Evolutionary conservation across 352 stramenopile genomes (phyloP).

Genomic region (Phytophthora agathidicida): DNA sequence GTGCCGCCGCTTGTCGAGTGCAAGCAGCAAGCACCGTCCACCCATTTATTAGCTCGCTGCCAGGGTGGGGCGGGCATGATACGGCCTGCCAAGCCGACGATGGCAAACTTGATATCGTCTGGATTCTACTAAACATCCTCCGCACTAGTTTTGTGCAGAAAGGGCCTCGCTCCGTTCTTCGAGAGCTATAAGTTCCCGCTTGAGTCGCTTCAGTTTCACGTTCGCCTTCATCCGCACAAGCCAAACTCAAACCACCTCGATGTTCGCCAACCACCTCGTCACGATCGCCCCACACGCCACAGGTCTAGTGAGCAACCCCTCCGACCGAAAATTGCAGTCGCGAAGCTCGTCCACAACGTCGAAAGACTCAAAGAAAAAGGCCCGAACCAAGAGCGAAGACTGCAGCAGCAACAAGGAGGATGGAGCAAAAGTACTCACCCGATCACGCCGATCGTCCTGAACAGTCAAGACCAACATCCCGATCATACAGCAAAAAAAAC

Average conservation of each 20-base stretch:
- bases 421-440: not conserved
- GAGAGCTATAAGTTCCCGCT: not conserved
- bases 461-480: not conserved
- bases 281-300: slow-evolving; percentile 34
- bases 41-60: not conserved
- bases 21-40: too few relatives aligned
- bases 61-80: not conserved
- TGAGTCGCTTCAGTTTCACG: slow-evolving; percentile 27
- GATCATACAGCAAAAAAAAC: too few relatives aligned
- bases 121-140: slow-evolving; percentile 2
- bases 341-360: slow-evolving; percentile 7
- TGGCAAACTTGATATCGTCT: not conserved
- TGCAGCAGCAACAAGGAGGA: slow-evolving; percentile 6
- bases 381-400: slow-evolving; percentile 11
- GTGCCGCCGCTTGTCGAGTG: too few relatives aligned
- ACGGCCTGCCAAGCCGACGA: not conserved
- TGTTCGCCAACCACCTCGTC: slow-evolving; percentile 41
- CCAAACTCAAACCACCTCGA: slow-evolving; percentile 1
- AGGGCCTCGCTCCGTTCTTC: not conserved
- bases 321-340: slow-evolving; percentile 2
- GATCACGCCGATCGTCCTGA: slow-evolving; percentile 2
- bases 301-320: slow-evolving; percentile 16
- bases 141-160: not conserved
- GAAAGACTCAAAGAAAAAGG: not conserved
- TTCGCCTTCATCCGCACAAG: not conserved